Conservation (phyloP, 2,329 filamentous ascomycete species). For the Paraphoma sp. region DNA sequence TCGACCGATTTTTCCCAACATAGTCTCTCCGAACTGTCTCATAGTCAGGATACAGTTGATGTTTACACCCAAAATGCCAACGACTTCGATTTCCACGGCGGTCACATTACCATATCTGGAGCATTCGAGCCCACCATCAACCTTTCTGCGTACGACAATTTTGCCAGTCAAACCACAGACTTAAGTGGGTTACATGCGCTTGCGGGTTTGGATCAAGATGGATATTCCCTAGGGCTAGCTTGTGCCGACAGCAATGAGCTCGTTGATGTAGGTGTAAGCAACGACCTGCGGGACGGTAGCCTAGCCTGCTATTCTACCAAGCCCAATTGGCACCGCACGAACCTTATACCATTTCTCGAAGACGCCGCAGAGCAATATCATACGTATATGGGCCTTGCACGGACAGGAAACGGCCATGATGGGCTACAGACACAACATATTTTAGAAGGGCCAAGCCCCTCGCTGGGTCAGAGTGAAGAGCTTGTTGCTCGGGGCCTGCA, state of each 20-base stretch:
- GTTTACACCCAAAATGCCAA: conserved; percentile 34
- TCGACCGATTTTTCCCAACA: conserved; percentile 37
- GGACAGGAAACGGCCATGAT: conserved; percentile 7
- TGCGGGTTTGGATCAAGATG: conserved; percentile 23
- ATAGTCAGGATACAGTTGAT: conserved; percentile 25
- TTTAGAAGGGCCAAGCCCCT: conserved; percentile 1
- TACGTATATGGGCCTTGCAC: background rate
- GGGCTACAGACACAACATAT: background rate
- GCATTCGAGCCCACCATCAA: conserved; percentile 45
- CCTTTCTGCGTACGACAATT: conserved; percentile 28
- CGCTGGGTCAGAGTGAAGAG: conserved; percentile 6
- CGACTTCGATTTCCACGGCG: conserved; percentile 49
- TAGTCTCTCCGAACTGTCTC: conserved; percentile 25
- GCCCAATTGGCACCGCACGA: conserved; percentile 26
- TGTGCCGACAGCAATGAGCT: conserved; percentile 19
- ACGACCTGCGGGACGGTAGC: conserved; percentile 6
- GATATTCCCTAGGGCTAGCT: conserved; percentile 19
- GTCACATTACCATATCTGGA: conserved; percentile 46
- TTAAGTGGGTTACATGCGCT: conserved; percentile 18
- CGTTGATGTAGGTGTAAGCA: conserved; percentile 11
- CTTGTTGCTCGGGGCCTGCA: conserved; percentile 20
- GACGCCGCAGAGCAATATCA: conserved; percentile 28
- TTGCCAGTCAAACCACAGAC: conserved; percentile 5
- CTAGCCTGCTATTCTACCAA: conserved; percentile 29
- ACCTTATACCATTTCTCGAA: conserved; percentile 29